A percentile compares a stretch with the other conserved stretches of the same genome.
Evolutionary conservation across 148 eudicot genomes (phyloP).

Genomic region (Chenopodium suecicum): DNA sequence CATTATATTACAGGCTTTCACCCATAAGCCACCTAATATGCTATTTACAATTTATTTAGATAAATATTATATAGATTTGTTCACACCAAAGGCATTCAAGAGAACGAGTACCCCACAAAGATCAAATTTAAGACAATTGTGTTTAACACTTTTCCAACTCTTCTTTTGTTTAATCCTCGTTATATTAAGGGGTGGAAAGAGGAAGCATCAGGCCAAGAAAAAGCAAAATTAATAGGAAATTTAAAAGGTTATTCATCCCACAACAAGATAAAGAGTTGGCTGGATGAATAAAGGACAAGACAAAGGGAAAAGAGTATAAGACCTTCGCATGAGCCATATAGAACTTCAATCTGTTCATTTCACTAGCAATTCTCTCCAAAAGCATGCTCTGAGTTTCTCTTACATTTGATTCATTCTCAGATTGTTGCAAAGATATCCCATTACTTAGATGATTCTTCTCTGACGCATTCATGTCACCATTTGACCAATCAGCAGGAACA

Average conservation of each 20-base stretch:
- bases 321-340: conserved; percentile 94
- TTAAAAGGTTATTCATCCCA: background rate
- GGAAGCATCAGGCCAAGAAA: background rate
- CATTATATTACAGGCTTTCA: too few relatives aligned
- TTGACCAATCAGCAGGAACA: conserved; percentile 86
- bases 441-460: conserved; percentile 62
- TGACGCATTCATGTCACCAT: conserved; percentile 41
- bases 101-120: background rate
- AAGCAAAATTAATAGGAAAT: too few relatives aligned
- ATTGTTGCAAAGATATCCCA: conserved; percentile 57
- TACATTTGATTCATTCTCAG: conserved; percentile 70
- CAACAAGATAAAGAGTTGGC: background rate
- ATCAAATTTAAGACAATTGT: background rate
- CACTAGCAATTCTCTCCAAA: conserved; percentile 96
- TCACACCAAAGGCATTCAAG: background rate
- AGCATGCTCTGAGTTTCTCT: conserved; percentile 99
- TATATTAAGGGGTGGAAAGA: background rate
- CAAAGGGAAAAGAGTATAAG: conserved; percentile 43
- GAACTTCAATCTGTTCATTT: conserved; percentile 97
- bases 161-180: background rate
- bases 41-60: too few relatives aligned
- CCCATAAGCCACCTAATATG: too few relatives aligned
- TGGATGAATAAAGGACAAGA: background rate
- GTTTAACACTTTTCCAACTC: background rate
- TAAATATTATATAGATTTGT: too few relatives aligned